These are phyloP conservation scores for Periglandula ipomoeae DNA, from an alignment of 2,329 filamentous ascomycete species.

Conservation along the genomic window DNA sequence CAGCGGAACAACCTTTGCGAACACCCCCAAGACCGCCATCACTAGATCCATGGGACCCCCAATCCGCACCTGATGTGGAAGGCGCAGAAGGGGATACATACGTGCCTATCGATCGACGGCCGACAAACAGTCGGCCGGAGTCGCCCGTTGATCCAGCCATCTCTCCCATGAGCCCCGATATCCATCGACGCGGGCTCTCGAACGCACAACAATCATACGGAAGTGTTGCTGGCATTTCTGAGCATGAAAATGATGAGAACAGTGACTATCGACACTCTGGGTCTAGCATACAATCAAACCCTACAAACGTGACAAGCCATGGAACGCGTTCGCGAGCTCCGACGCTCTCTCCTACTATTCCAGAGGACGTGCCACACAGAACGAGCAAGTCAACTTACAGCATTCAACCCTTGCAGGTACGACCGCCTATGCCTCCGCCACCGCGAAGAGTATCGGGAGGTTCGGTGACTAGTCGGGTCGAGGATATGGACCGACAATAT, in stretches of 20 bases:
- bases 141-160: slow-evolving; percentile 12
- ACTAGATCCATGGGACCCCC: slow-evolving; percentile 34
- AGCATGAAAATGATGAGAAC: slow-evolving; percentile 7
- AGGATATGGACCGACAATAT: slow-evolving; percentile 10
- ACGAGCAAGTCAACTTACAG: background rate
- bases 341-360: slow-evolving; percentile 11
- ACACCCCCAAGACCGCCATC: slow-evolving; percentile 28
- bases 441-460: background rate
- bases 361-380: slow-evolving; percentile 6
- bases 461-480: slow-evolving; percentile 1
- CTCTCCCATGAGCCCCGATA: slow-evolving; percentile 5
- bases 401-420: slow-evolving; percentile 7
- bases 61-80: slow-evolving; percentile 12
- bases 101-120: slow-evolving; percentile 14
- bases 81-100: slow-evolving; percentile 15
- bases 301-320: slow-evolving; percentile 8
- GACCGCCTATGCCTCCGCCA: background rate
- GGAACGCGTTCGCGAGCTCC: slow-evolving; percentile 5
- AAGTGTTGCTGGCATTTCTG: slow-evolving; percentile 3
- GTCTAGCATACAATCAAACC: slow-evolving; percentile 11
- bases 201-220: background rate
- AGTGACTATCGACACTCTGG: slow-evolving; percentile 11
- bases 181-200: background rate
- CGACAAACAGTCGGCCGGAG: slow-evolving; percentile 5
- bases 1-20: slow-evolving; percentile 13